Evolutionary conservation across 805 yeast species (phyloP), one percentile per base, ranked within the genome.

Genomic region (Yamadazyma tumulicola): DNA sequence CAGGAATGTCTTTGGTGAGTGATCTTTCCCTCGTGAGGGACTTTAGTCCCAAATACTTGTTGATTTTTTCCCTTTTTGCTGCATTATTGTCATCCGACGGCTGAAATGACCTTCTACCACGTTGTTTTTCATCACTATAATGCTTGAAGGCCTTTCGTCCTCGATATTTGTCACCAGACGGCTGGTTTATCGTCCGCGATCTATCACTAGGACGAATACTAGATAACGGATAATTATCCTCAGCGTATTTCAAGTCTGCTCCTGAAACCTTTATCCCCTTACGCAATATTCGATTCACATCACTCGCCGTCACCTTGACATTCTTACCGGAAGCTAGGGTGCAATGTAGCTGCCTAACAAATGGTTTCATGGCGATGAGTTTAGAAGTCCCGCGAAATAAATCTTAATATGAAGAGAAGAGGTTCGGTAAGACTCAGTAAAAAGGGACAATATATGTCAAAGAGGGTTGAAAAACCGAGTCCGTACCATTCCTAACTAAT

Each of bases 401-500:
- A n/a, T n/a, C n/a, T n/a, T n/a, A n/a, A n/a, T n/a, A 21, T 21
- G 23, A 21, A 21, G 9, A 9, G 23, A 21, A 21, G 23, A 9
- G n/a, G 9, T 21, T 21, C n/a, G n/a, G 9, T 9, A 21, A 21
- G 23, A 21, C 9, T 9, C n/a, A 9, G 23, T 21, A 21, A n/a
- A 21, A 21, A 9, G 9, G n/a, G 9, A 9, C n/a, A 9, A 21
- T 21, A n/a, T 9, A 21, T 21, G n/a, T 21, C n/a, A 9, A 21
- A 21, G 23, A 21, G 23, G 23, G 23, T 20, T 20, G 10, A 8
- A 11, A 25, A 25, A 25, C 25, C 26, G 10, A 18, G 14, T 11
- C 23, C 6, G 16, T 26, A 8, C 27, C 9, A 25, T 25, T n/a
- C 29, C 19, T 13, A 7, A 26, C 35, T 54, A 74, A 42, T 70